Percentiles rank a stretch among this genome's conserved stretches.
These are phyloP conservation scores for Schizosaccharomyces octosporus DNA, from an alignment of 805 yeast species.

Conservation along the genomic window DNA sequence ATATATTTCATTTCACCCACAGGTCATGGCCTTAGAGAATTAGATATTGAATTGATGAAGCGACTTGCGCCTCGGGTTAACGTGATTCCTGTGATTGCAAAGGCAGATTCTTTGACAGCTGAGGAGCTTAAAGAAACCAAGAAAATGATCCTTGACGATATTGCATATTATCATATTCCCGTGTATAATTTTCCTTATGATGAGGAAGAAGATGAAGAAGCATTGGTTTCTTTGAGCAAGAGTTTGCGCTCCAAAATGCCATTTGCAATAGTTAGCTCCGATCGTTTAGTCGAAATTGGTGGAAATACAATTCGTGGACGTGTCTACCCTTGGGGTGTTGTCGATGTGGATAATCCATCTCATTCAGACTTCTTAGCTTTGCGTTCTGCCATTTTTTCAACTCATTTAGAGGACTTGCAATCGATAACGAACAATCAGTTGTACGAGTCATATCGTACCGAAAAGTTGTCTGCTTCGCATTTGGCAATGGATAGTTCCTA, in stretches of 20 bases:
- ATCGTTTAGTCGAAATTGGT: slow-evolving; percentile 14
- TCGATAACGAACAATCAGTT: not conserved
- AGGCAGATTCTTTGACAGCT: slow-evolving; percentile 55
- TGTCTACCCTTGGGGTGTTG: slow-evolving; percentile 90
- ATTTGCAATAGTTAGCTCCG: slow-evolving; percentile 36
- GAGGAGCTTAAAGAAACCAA: slow-evolving; percentile 34
- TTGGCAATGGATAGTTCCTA: not conserved
- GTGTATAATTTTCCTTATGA: slow-evolving; percentile 54
- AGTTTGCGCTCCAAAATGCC: slow-evolving; percentile 28
- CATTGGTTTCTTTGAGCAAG: slow-evolving; percentile 12
- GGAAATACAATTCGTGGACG: slow-evolving; percentile 40
- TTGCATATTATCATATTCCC: slow-evolving; percentile 33
- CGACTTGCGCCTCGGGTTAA: slow-evolving; percentile 49
- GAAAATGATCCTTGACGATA: slow-evolving; percentile 28
- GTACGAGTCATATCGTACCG: slow-evolving; percentile 61
- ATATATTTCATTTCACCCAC: slow-evolving; percentile 52
- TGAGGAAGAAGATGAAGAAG: slow-evolving; percentile 27
- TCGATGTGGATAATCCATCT: slow-evolving; percentile 71
- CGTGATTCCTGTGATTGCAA: slow-evolving; percentile 58
- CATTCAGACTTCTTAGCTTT: slow-evolving; percentile 73
- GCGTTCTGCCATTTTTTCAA: not conserved
- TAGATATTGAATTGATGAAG: slow-evolving; percentile 51
- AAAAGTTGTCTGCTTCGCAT: slow-evolving; percentile 25
- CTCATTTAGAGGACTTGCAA: not conserved
- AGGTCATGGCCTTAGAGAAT: slow-evolving; percentile 32